These are phyloP conservation scores for Neofusicoccum ribis DNA, from an alignment of 2,329 filamentous ascomycete species.

Conservation along the genomic window DNA sequence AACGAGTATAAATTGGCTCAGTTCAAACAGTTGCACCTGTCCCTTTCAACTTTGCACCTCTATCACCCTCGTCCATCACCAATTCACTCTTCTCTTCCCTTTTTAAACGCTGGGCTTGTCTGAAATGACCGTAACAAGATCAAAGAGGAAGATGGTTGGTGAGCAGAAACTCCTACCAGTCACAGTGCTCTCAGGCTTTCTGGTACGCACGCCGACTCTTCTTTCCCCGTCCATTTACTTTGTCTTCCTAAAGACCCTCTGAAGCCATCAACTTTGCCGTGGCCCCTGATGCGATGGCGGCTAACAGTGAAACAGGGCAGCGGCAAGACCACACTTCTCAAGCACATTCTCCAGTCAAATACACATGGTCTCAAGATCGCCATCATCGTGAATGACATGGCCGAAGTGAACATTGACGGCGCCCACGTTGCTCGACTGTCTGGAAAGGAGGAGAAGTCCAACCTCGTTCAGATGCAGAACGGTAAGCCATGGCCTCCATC, in stretches of 20 bases:
- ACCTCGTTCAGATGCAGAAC: slow-evolving; percentile 68
- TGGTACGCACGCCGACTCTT: slow-evolving; percentile 40
- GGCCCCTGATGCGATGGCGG: background rate
- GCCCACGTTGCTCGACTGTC: slow-evolving; percentile 58
- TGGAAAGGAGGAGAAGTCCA: slow-evolving; percentile 51
- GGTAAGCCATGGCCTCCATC: slow-evolving; percentile 4
- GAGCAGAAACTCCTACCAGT: slow-evolving; percentile 52
- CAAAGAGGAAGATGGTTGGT: background rate
- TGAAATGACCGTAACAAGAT: background rate
- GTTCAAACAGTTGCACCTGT: too few species aligned
- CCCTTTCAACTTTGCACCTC: background rate
- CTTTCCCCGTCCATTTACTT: background rate
- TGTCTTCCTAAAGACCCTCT: too few species aligned
- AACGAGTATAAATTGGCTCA: background rate
- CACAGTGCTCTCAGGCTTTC: slow-evolving; percentile 61
- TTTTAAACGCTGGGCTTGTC: background rate
- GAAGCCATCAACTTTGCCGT: too few species aligned
- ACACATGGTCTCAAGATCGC: slow-evolving; percentile 69
- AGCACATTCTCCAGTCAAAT: slow-evolving; percentile 64
- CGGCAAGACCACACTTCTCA: slow-evolving; percentile 70
- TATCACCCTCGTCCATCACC: background rate
- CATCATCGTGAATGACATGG: slow-evolving; percentile 73
- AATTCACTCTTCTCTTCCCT: background rate
- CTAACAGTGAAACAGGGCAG: slow-evolving; percentile 52
- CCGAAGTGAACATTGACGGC: slow-evolving; percentile 62